Evolutionary conservation across 2,329 filamentous ascomycete genomes (phyloP).

Genomic region (Colletotrichum sp.): DNA sequence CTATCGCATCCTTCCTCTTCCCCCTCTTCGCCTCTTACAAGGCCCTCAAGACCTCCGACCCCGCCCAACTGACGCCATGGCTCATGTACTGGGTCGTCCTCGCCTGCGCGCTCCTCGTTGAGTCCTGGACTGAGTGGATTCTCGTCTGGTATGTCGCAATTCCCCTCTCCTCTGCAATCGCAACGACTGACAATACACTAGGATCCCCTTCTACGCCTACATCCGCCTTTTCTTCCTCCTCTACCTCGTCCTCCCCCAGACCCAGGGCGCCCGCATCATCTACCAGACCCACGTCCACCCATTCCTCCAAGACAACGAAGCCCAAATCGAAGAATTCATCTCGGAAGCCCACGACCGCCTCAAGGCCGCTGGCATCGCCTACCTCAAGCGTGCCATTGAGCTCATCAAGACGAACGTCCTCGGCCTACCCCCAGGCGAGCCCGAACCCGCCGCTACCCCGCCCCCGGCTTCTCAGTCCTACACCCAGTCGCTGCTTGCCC

Average conservation of each 20-base stretch:
- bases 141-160: conserved; percentile 69
- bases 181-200: conserved; percentile 29
- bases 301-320: conserved; percentile 86
- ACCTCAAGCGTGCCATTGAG: conserved; percentile 74
- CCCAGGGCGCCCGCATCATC: conserved; percentile 86
- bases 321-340: conserved; percentile 90
- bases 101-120: conserved; percentile 78
- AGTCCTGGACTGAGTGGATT: conserved; percentile 88
- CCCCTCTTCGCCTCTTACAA: conserved; percentile 98
- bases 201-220: conserved; percentile 94
- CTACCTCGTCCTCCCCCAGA: conserved; percentile 96
- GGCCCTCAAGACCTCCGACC: conserved; percentile 90
- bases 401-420: conserved; percentile 77
- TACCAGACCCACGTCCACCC: conserved; percentile 89
- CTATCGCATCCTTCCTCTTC: conserved; percentile 87
- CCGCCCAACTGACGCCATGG: conserved; percentile 92
- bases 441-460: conserved; percentile 42
- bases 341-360: conserved; percentile 79
- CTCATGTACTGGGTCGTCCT: conserved; percentile 99
- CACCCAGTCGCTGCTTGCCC: conserved; percentile 80
- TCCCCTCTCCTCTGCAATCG: neutral
- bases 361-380: conserved; percentile 77
- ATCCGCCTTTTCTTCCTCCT: conserved; percentile 85
- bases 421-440: conserved; percentile 69
- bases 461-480: conserved; percentile 62